A percentile compares a stretch with the other conserved stretches of the same genome.
Conservation (phyloP, 1,284 basidiomycete genomes). For the Microbotryum lychnidis-dioicae region DNA sequence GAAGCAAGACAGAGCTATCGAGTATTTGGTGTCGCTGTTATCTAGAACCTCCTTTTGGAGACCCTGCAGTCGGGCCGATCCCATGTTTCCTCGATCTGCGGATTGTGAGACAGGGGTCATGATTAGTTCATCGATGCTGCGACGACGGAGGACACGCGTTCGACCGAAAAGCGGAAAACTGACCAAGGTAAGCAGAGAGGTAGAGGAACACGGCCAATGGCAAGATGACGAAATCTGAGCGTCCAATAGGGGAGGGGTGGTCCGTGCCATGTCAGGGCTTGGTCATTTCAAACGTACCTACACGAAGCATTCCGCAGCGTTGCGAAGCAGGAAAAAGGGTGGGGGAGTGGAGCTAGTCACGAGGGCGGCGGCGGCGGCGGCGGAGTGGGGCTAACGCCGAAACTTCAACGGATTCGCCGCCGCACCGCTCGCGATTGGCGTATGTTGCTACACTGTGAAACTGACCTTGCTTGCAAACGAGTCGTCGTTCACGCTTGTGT, state of each 20-base stretch:
- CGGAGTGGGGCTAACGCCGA: neutral
- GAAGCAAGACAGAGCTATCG: conserved; percentile 41
- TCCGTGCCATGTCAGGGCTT: too few relatives aligned
- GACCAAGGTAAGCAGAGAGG: conserved; percentile 43
- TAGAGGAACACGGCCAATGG: conserved; percentile 44
- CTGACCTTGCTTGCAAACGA: conserved; percentile 40
- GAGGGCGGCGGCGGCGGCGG: neutral
- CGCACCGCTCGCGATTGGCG: neutral
- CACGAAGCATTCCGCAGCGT: too few relatives aligned
- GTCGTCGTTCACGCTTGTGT: conserved; percentile 35
- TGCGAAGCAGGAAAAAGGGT: too few relatives aligned
- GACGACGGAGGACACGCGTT: too few relatives aligned
- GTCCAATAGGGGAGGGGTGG: too few relatives aligned
- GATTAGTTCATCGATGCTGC: too few relatives aligned
- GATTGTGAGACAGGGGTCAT: too few relatives aligned
- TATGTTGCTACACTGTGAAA: neutral
- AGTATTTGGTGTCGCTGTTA: conserved; percentile 40
- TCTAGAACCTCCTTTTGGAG: conserved; percentile 38
- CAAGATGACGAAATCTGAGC: conserved; percentile 39
- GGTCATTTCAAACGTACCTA: too few relatives aligned
- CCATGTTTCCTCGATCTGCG: conserved; percentile 3
- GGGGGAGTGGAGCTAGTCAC: neutral
- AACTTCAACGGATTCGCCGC: too few relatives aligned
- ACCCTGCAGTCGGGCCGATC: conserved; percentile 40
- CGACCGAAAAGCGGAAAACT: conserved; percentile 24